Evolutionary conservation across 495 filamentous ascomycete genomes (phyloP), one percentile per base, ranked within the genome.

Genomic region (Oidiodendron maius): DNA sequence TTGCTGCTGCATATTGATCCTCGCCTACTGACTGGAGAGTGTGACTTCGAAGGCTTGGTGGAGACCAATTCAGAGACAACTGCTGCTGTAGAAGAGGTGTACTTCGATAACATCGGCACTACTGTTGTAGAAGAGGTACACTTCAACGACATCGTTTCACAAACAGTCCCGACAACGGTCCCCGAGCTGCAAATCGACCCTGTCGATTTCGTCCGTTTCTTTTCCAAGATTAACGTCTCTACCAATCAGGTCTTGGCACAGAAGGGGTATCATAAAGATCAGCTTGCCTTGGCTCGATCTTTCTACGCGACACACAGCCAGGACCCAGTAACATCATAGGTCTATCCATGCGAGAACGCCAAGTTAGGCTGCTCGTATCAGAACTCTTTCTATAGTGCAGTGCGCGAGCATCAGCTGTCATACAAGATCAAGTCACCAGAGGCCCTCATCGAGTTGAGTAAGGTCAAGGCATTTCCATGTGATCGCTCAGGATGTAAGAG

Each of bases 251-350:
- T 17, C 37, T 17, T 40, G 37, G 37, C 37, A 12, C 17, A 40
- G 37, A 40, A 40, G 37, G 37, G 37, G 9, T 40, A 40, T 40
- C 17, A 40, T 40, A 40, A 40, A 40, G 37, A 40, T 17, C 37
- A 40, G 37, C 9, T 17, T 40, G 37, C 37, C 37, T 17, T 9
- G 17, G 37, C 37, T 40, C 37, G 37, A 40, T 40, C 37, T 40
- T 40, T 40, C 37, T 40, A 40, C 16, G 37, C 18, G n/a, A 34
- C 30, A 34, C 30, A 34, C n/a, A n/a, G n/a, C n/a, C n/a, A n/a
- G n/a, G n/a, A n/a, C n/a, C n/a, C n/a, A n/a, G n/a, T n/a, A n/a
- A n/a, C n/a, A n/a, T n/a, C n/a, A n/a, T n/a, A n/a, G n/a, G n/a
- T n/a, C n/a, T n/a, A n/a, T n/a, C n/a, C n/a, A n/a, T n/a, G n/a